These are phyloP conservation scores for Mucor plumbeus DNA, from an alignment of 371 early-diverging fungal species.

Conservation along the genomic window DNA sequence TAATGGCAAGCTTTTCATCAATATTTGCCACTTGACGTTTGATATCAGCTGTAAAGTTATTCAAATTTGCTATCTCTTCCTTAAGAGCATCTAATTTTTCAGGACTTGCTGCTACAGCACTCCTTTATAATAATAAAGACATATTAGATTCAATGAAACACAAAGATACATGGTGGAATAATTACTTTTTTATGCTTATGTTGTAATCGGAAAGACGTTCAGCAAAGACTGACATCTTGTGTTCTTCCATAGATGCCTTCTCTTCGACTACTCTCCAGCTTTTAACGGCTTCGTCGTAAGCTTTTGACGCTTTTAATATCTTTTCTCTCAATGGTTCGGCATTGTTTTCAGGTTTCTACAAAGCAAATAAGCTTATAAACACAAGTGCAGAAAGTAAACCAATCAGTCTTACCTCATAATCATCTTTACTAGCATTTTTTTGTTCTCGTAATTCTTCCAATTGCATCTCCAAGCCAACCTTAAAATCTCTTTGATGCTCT, in stretches of 20 bases:
- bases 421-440: conserved; percentile 17
- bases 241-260: conserved; percentile 8
- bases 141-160: no score
- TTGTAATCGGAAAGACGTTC: conserved; percentile 24
- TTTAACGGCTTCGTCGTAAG: conserved; percentile 35
- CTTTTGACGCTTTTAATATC: conserved; percentile 32
- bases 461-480: conserved; percentile 15
- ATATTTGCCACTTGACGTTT: conserved; percentile 15
- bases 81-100: conserved; percentile 16
- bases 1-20: conserved; percentile 35
- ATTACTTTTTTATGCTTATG: conserved; percentile 24
- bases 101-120: conserved; percentile 10
- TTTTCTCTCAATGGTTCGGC: conserved; percentile 24
- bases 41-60: conserved; percentile 18
- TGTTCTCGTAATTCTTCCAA: conserved; percentile 34
- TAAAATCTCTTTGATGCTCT: conserved; percentile 30
- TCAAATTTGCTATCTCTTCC: conserved; percentile 13
- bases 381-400: background rate
- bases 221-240: conserved; percentile 4
- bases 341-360: conserved; percentile 17
- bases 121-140: conserved; percentile 5
- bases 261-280: conserved; percentile 19
- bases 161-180: no score
- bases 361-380: no score
- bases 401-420: conserved; percentile 14